Base-by-base conservation (phyloP, 75 land plant genomes). In the Ceratopteris richardii region DNA sequence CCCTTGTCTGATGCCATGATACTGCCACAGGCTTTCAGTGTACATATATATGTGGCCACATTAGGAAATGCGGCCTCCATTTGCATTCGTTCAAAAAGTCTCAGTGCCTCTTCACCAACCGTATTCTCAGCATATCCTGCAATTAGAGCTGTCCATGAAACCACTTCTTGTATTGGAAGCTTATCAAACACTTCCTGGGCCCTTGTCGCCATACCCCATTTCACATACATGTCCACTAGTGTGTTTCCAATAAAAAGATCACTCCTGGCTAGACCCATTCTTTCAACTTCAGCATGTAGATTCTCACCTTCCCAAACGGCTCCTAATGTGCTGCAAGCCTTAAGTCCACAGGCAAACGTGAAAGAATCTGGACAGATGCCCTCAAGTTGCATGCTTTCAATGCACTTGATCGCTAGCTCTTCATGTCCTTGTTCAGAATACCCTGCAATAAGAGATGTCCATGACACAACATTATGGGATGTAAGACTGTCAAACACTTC, bases 401-500 rank as follows among this genome's bases (percentile, higher is more conserved):
- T 72, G 29, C 59, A 66, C 21, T 44, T 33, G n/a, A 76, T 0
- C 46, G 76, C 83, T 29, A 62, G 70, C 33, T 11, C 24, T 20
- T 55, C 66, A 26, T 44, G 48, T 20, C 71, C 70, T 63, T 31
- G 33, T 0, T 44, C 58, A 17, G 67, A 66, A 56, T 66, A 66
- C 37, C 54, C 60, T 44, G 62, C 69, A 3, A 83, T 29, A 42
- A 83, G 56, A 0, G 77, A 73, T 1, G 82, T 80, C 82, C 82
- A 83, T 4, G 74, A 47, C 17, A 83, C 82, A 51, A 79, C 80
- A 42, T 76, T 70, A 42, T 74, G 62, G 3, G 51, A 31, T 0
- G 48, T 47, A 82, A 83, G 68, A 66, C 46, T 21, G 29, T 83
- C 82, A 44, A 83, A 83, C 79, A 83, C 61, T 44, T 72, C 69